Evolutionary conservation across 306 rosid genomes (phyloP).

Genomic region (Fagus sylvatica): DNA sequence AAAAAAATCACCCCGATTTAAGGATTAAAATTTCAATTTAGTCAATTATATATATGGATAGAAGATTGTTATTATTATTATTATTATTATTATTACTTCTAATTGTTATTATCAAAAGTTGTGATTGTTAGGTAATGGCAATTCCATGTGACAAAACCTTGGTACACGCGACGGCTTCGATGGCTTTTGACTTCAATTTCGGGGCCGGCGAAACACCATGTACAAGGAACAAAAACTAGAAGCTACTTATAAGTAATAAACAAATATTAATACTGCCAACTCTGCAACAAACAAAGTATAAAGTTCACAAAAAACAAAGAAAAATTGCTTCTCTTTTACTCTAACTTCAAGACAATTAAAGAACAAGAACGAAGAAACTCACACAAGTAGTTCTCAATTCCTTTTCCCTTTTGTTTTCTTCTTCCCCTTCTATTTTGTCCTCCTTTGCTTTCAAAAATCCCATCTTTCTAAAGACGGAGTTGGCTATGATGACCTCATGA

Average conservation of each 20-base stretch:
- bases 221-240: neutral
- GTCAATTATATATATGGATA: too few species aligned
- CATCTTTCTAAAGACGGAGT: constrained; percentile 13
- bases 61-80: too few species aligned
- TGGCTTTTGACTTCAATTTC: constrained; percentile 46
- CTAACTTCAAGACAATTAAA: constrained; percentile 12
- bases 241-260: neutral
- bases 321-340: neutral
- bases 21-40: too few species aligned
- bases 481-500: constrained; percentile 25
- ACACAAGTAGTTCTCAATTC: constrained; percentile 15
- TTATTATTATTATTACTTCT: too few species aligned
- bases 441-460: constrained; percentile 1
- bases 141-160: constrained; percentile 31
- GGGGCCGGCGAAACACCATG: constrained; percentile 34
- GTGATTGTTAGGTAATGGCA: neutral
- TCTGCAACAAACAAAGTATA: neutral
- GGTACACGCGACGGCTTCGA: constrained; percentile 46
- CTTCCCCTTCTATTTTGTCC: constrained; percentile 53
- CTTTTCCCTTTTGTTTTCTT: constrained; percentile 10
- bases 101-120: neutral
- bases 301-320: neutral
- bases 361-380: neutral
- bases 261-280: neutral
- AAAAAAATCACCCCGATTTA: too few species aligned